phyloP scores from a whole-genome alignment of 306 rosid genomes.

The Fragaria ananassa region DNA sequence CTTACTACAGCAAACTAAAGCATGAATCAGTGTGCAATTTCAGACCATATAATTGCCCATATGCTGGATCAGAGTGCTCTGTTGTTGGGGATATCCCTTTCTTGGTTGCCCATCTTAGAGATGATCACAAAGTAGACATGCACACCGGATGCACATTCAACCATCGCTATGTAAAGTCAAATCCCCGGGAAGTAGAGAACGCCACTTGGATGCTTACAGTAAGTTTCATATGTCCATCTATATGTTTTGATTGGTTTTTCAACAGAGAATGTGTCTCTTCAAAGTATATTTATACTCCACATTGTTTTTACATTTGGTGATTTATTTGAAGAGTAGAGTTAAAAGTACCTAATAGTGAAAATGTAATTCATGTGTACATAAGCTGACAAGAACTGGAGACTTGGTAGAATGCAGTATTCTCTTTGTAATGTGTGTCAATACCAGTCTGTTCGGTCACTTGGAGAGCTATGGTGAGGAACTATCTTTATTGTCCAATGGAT shows the following conservation, averaged over 20 bases:
- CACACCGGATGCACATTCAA: conserved; percentile 98
- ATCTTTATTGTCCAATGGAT: neutral
- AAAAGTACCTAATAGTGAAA: neutral
- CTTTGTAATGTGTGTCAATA: neutral
- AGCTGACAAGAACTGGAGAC: neutral
- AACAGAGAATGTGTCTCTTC: neutral
- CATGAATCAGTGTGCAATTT: conserved; percentile 90
- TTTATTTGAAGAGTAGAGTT: neutral
- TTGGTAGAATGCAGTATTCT: neutral
- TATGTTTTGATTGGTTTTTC: conserved; percentile 20
- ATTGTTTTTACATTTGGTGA: neutral
- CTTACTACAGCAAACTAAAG: conserved; percentile 95
- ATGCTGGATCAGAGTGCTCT: conserved; percentile 97
- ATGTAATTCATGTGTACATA: neutral
- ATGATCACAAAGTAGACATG: conserved; percentile 99
- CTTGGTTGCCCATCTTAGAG: conserved; percentile 93
- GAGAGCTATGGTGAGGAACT: neutral
- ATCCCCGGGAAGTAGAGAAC: conserved; percentile 97
- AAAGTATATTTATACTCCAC: neutral
- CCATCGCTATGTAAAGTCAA: conserved; percentile 96
- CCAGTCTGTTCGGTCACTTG: neutral
- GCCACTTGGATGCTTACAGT: conserved; percentile 99
- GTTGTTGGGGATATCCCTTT: conserved; percentile 86
- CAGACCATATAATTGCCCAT: conserved; percentile 94
- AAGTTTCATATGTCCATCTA: conserved; percentile 37